Evolutionary conservation across 2,329 filamentous ascomycete genomes (phyloP), one percentile per base, ranked within the genome.

Genomic region (Exserohilum turcica): DNA sequence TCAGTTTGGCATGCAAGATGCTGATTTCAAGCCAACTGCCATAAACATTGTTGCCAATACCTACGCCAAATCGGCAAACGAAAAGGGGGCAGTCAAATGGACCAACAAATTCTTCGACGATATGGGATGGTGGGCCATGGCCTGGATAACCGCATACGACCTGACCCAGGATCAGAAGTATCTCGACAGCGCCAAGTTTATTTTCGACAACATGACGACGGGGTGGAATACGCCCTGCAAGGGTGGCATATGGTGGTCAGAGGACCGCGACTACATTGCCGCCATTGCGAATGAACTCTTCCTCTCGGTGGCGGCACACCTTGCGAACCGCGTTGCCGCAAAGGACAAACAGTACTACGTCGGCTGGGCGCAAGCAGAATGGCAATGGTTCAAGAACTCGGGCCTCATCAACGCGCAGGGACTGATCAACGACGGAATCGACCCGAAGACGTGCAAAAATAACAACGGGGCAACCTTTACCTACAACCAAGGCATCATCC

Each of bases 71-170:
- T 68, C 69, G 0, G 54, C 57, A 9, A 66, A 71, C 15, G 62
- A 63, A 33, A 52, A 60, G 9, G 66, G 64, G 10, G 62, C 59
- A 27, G 66, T 53, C 0, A 54, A 58, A 16, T 84, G 82, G 63
- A 68, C 80, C 49, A 82, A 84, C 54, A 77, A 79, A 6, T 84
- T 73, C 53, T 84, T 84, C 58, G 84, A 87, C 57, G 84, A 86
- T 61, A 81, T 84, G 64, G 79, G 82, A n/a, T 86, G 84, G 84
- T 87, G 84, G 84, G 83, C 80, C 8, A 76, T 86, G 52, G 84
- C 77, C 15, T 80, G 84, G 77, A 81, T 86, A 47, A 78, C 80
- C 19, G 75, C 81, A 4, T 84, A 78, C 62, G 84, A 87, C 62
- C 72, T 83, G 13, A 84, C 83, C 0, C 71, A 75, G 3, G 74